Evolutionary conservation across 2,329 filamentous ascomycete species (phyloP), one percentile per base, ranked within the genome.

Genomic region (Fusarium sp.): DNA sequence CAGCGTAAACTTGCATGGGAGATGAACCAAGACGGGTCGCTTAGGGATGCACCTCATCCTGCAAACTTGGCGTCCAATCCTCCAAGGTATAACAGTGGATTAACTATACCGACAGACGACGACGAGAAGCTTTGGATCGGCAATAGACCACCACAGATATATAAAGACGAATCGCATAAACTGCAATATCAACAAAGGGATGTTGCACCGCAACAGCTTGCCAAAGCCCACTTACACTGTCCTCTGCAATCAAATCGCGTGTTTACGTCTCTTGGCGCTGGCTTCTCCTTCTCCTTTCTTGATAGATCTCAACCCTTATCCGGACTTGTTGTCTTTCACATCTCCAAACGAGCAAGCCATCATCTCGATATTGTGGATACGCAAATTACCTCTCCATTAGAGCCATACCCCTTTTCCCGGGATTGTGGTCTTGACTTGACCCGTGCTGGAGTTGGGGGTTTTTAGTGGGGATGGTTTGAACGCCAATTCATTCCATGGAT

Each of bases 361-460:
- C 69, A 70, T 72, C 68, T 72, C 61, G 66, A 72, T 63, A 50
- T 49, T 72, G 70, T 72, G 71, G 70, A 66, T 68, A 48, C 63
- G 46, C 68, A 72, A 72, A 72, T 72, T 72, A 70, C 68, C 40
- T 54, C 58, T 43, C 29, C 29, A 63, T 63, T 71, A 70, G 68
- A 62, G 58, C 43, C 57, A 20, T 54, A 39, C 70, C 71, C 71
- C 70, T 63, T 72, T 72, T 72, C 48, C 68, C 56, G 42, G 55
- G 56, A 63, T 66, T 51, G 58, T 52, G 60, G 51, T 42, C 59
- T 66, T 63, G 40, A 67, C 35, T 62, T 47, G 57, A 55, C 23
- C 71, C 62, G 61, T 71, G 43, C 58, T 66, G 49, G 17, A 46
- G 20, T 60, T 56, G 48, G 66, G 63, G 56, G 36, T 35, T 60